Conservation (phyloP, 83 land plant species). For the Picea abies region DNA sequence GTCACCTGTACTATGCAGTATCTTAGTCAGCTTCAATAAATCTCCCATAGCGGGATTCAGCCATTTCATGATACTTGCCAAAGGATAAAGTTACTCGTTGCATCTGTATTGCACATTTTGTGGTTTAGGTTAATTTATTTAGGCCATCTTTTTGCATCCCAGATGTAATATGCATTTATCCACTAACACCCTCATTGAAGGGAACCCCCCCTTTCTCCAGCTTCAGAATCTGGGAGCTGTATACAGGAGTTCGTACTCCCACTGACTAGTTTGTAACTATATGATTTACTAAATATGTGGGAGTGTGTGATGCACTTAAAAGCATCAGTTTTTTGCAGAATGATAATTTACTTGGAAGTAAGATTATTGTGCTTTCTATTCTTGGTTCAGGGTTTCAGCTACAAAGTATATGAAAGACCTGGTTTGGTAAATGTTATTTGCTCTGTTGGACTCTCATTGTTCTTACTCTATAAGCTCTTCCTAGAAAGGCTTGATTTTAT, state of each 20-base stretch:
- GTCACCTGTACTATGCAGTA: not conserved
- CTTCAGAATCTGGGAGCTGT: constrained; percentile 14
- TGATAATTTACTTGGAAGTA: not conserved
- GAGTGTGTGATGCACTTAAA: constrained; percentile 9
- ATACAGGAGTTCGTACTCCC: not conserved
- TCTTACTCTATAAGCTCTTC: too few species aligned
- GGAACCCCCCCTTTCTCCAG: constrained; percentile 1
- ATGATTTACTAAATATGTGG: constrained; percentile 1
- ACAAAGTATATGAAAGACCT: not conserved
- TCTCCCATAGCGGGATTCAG: not conserved
- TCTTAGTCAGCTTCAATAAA: not conserved
- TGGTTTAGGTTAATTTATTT: not conserved
- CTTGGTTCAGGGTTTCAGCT: not conserved
- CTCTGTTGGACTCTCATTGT: not conserved
- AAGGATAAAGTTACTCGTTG: not conserved
- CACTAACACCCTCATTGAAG: constrained; percentile 1
- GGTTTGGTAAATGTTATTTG: not conserved
- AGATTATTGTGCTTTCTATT: constrained; percentile 7
- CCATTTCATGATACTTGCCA: constrained; percentile 6
- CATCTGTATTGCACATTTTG: not conserved
- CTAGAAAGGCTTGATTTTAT: too few species aligned
- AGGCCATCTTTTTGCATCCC: not conserved
- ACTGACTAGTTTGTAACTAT: constrained; percentile 9
- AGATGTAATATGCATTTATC: constrained; percentile 8
- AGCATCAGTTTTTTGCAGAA: constrained; percentile 19